Evolutionary conservation across 768 basidiomycete species (phyloP).

Genomic region (Harrya chromipes): DNA sequence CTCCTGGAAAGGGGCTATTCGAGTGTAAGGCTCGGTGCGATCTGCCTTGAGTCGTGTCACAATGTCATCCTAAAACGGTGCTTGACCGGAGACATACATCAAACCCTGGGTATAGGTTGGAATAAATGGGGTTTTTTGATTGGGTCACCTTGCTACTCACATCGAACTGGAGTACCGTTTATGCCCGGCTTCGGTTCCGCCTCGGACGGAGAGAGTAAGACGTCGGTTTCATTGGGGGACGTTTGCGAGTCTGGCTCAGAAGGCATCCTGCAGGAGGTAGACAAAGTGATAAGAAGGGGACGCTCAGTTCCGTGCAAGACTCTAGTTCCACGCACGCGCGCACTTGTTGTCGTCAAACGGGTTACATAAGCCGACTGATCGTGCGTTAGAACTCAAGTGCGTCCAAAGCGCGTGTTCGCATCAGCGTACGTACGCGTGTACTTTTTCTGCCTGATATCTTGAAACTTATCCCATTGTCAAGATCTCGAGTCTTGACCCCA

Average conservation of each 20-base stretch:
- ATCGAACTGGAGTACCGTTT: slow-evolving; percentile 73
- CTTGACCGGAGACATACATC: slow-evolving; percentile 56
- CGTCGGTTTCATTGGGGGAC: slow-evolving; percentile 60
- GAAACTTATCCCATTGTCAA: no score
- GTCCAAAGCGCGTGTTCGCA: not conserved
- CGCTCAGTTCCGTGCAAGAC: slow-evolving; percentile 1
- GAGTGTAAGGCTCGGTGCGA: slow-evolving; percentile 79
- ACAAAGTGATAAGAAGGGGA: not conserved
- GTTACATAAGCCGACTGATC: not conserved
- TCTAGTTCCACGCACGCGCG: slow-evolving; percentile 1
- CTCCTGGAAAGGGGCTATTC: slow-evolving; percentile 82
- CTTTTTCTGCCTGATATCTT: no score
- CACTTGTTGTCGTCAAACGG: not conserved
- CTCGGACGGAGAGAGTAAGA: slow-evolving; percentile 44
- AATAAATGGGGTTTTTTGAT: slow-evolving; percentile 3
- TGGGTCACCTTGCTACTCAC: slow-evolving; percentile 45
- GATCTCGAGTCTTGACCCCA: no score
- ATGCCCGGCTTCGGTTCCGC: slow-evolving; percentile 72
- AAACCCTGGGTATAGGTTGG: slow-evolving; percentile 55
- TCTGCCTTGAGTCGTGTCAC: slow-evolving; percentile 54
- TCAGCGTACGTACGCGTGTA: no score
- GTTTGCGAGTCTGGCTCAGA: slow-evolving; percentile 28
- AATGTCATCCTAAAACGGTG: slow-evolving; percentile 13
- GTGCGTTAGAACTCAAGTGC: slow-evolving; percentile 1
- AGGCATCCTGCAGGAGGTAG: slow-evolving; percentile 11